These are phyloP conservation scores for Pseudogymnoascus sp. DNA, from an alignment of 2,329 filamentous ascomycete genomes.

Conservation along the genomic window DNA sequence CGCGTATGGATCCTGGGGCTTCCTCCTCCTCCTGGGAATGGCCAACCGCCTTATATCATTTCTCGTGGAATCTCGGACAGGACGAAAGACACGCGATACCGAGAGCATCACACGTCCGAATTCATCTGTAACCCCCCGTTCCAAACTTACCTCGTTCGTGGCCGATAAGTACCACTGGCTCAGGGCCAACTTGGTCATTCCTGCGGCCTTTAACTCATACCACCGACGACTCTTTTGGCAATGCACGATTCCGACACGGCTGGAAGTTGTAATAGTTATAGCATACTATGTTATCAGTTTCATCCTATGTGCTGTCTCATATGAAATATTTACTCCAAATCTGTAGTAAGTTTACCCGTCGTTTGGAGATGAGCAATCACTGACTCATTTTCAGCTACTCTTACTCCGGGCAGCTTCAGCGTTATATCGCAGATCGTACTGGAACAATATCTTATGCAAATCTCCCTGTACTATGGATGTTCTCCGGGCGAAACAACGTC, in stretches of 20 bases:
- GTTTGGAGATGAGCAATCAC: neutral
- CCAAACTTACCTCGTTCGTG: neutral
- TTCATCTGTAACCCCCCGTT: neutral
- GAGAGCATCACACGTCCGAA: neutral
- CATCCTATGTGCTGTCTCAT: constrained; percentile 32
- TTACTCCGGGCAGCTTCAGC: constrained; percentile 33
- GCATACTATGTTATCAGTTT: constrained; percentile 35
- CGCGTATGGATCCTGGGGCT: constrained; percentile 5
- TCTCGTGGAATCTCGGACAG: neutral
- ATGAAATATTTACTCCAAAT: constrained; percentile 27
- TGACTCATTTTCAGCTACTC: constrained; percentile 29
- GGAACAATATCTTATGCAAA: constrained; percentile 59
- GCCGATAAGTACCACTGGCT: neutral
- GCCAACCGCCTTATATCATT: neutral
- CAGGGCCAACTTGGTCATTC: constrained; percentile 6
- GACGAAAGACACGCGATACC: neutral
- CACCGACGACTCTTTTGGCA: constrained; percentile 3
- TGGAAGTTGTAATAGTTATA: constrained; percentile 36
- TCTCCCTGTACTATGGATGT: constrained; percentile 58
- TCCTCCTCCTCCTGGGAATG: neutral
- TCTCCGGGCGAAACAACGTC: constrained; percentile 59
- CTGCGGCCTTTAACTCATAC: neutral
- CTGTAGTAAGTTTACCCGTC: constrained; percentile 11
- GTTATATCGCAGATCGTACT: constrained; percentile 56
- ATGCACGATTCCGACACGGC: constrained; percentile 38